phyloP scores from a whole-genome alignment of 768 basidiomycete genomes.

The Mycena pura region DNA sequence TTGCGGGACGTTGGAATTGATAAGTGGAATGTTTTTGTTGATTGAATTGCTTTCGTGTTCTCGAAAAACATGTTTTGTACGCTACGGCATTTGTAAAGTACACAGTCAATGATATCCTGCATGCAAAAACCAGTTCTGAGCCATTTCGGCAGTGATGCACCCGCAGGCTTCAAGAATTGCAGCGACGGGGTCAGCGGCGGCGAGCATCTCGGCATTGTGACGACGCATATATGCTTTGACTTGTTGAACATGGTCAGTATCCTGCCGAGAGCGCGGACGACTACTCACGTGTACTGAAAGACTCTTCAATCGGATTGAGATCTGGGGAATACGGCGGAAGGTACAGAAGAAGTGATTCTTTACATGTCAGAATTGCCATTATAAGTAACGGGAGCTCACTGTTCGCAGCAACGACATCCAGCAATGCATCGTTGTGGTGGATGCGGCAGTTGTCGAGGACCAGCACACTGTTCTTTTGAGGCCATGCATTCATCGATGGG shows the following conservation, averaged over 20 bases:
- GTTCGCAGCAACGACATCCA: background rate
- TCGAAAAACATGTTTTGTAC: too few relatives aligned
- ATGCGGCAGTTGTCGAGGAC: background rate
- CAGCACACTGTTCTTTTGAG: too few relatives aligned
- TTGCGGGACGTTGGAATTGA: background rate
- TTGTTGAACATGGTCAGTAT: too few relatives aligned
- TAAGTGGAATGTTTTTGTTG: background rate
- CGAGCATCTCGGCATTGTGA: background rate
- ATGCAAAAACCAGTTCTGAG: background rate
- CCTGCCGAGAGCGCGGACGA: too few relatives aligned
- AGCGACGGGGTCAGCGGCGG: background rate
- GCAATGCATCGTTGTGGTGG: background rate
- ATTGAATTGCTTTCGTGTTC: background rate
- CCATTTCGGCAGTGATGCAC: background rate
- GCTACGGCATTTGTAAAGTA: too few relatives aligned
- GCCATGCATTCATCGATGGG: background rate
- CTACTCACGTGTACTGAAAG: background rate
- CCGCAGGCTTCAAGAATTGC: background rate
- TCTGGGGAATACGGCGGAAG: background rate
- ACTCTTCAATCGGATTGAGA: background rate
- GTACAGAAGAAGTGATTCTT: background rate
- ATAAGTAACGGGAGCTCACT: background rate
- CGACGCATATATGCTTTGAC: background rate
- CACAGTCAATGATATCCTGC: background rate
- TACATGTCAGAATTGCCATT: background rate